Percentiles rank a stretch among this genome's conserved stretches.
phyloP scores from a whole-genome alignment of 2,329 filamentous ascomycete genomes.

The Ophiostoma tasmaniense region DNA sequence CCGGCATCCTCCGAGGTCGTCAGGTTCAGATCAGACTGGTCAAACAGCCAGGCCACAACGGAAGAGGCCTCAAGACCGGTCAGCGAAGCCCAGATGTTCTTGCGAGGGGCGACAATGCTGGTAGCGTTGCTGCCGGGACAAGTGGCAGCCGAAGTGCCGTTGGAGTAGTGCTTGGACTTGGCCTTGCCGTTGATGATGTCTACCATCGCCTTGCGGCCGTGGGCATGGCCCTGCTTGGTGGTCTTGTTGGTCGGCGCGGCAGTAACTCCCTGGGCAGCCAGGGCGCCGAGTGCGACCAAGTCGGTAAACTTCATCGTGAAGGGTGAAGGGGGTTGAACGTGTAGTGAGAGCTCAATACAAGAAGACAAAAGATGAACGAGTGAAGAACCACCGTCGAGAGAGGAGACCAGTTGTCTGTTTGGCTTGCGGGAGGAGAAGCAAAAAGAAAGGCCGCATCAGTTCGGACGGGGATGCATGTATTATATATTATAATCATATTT shows the following conservation, averaged over 20 bases:
- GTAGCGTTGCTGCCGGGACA: slow-evolving; percentile 20
- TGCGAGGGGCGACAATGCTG: slow-evolving; percentile 30
- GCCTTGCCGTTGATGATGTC: slow-evolving; percentile 23
- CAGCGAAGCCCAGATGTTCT: slow-evolving; percentile 35
- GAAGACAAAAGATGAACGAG: neutral
- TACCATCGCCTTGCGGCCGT: slow-evolving; percentile 23
- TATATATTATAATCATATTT: neutral
- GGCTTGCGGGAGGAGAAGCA: neutral
- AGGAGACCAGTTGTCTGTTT: neutral
- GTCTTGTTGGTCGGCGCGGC: slow-evolving; percentile 24
- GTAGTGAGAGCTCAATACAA: neutral
- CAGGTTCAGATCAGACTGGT: slow-evolving; percentile 33
- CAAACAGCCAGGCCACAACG: slow-evolving; percentile 34
- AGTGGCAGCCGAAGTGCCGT: slow-evolving; percentile 8
- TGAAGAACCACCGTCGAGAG: neutral
- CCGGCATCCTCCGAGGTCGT: slow-evolving; percentile 28
- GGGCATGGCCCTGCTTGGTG: slow-evolving; percentile 22
- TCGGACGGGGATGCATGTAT: neutral
- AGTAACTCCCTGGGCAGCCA: slow-evolving; percentile 21
- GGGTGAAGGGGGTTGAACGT: no score
- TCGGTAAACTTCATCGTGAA: slow-evolving; percentile 1
- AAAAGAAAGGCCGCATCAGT: neutral
- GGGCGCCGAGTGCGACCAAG: slow-evolving; percentile 17
- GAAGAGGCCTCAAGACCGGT: slow-evolving; percentile 31
- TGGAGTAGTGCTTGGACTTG: slow-evolving; percentile 9